Percentiles rank a stretch among this genome's conserved stretches.
Evolutionary conservation across 2,329 filamentous ascomycete genomes (phyloP).

Genomic region (Fusarium coicis): DNA sequence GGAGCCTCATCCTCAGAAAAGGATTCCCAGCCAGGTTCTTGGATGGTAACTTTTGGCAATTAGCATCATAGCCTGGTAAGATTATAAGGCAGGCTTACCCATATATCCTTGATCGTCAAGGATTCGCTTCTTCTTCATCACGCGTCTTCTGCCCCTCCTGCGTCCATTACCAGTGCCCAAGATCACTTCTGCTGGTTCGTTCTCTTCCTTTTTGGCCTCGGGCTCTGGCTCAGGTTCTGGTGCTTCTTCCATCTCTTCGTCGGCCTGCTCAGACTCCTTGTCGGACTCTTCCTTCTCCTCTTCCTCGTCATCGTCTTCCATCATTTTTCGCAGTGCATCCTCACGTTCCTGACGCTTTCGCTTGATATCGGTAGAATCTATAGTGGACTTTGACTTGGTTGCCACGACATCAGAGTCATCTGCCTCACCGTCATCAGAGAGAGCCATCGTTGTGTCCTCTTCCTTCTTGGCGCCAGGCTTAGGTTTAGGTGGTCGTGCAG

Average conservation of each 20-base stretch:
- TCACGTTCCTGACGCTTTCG: conserved; percentile 52
- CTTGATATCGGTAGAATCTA: conserved; percentile 41
- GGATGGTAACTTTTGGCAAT: conserved; percentile 75
- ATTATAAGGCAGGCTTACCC: conserved; percentile 63
- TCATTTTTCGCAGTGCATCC: conserved; percentile 54
- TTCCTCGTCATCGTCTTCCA: conserved; percentile 69
- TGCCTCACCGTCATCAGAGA: conserved; percentile 56
- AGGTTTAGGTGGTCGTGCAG: conserved; percentile 56
- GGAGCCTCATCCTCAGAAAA: conserved; percentile 89
- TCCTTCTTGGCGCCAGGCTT: conserved; percentile 56
- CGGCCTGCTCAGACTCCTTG: conserved; percentile 51
- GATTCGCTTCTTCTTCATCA: conserved; percentile 88
- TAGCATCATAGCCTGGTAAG: conserved; percentile 3
- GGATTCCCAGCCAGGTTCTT: conserved; percentile 88
- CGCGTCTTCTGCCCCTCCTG: conserved; percentile 78
- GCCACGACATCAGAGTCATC: conserved; percentile 51
- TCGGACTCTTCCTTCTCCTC: conserved; percentile 63
- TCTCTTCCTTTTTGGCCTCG: conserved; percentile 52
- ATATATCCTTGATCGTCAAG: conserved; percentile 92
- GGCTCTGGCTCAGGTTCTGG: conserved; percentile 53
- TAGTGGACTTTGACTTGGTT: conserved; percentile 37
- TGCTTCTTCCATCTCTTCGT: conserved; percentile 55
- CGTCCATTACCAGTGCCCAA: conserved; percentile 68
- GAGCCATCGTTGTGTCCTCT: conserved; percentile 46
- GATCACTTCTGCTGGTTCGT: conserved; percentile 62